These are phyloP conservation scores for Drechslerella coelobrocha DNA, from an alignment of 2,329 filamentous ascomycete species.

Conservation along the genomic window DNA sequence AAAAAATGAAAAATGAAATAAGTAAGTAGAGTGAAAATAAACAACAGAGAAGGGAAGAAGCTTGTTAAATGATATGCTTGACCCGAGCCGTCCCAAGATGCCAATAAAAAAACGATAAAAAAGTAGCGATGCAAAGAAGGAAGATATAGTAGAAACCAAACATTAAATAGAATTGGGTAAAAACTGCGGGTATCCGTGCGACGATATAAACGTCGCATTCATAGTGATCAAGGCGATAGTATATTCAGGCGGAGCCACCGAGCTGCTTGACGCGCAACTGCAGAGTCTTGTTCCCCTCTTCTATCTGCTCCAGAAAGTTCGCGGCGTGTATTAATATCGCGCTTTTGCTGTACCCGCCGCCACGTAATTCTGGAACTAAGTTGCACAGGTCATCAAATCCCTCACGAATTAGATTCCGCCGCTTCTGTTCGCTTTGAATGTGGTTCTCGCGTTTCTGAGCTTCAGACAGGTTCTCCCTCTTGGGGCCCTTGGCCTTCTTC, in stretches of 20 bases:
- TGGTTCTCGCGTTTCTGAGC: slow-evolving; percentile 85
- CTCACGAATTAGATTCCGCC: slow-evolving; percentile 78
- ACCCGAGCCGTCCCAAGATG: slow-evolving; percentile 36
- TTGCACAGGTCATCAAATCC: slow-evolving; percentile 81
- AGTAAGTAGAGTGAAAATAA: too few species aligned
- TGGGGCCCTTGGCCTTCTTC: slow-evolving; percentile 61
- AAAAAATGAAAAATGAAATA: too few species aligned
- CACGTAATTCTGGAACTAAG: slow-evolving; percentile 76
- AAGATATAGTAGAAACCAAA: slow-evolving; percentile 10
- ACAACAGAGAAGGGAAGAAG: too few species aligned
- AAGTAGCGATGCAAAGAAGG: slow-evolving; percentile 6
- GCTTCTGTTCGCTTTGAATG: slow-evolving; percentile 85
- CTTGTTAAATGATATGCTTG: slow-evolving; percentile 7
- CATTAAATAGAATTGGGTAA: neutral
- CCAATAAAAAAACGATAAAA: slow-evolving; percentile 13
- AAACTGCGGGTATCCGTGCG: too few species aligned
- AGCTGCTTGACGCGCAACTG: slow-evolving; percentile 64
- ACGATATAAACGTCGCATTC: too few species aligned
- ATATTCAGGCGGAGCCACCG: slow-evolving; percentile 54
- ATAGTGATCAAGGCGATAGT: neutral
- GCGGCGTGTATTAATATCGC: slow-evolving; percentile 76
- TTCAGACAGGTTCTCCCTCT: slow-evolving; percentile 72
- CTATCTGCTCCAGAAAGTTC: slow-evolving; percentile 76
- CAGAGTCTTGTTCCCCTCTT: slow-evolving; percentile 71
- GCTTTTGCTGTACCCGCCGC: slow-evolving; percentile 82